These are phyloP conservation scores for Physcia stellaris DNA, from an alignment of 495 filamentous ascomycete species.

Conservation along the genomic window DNA sequence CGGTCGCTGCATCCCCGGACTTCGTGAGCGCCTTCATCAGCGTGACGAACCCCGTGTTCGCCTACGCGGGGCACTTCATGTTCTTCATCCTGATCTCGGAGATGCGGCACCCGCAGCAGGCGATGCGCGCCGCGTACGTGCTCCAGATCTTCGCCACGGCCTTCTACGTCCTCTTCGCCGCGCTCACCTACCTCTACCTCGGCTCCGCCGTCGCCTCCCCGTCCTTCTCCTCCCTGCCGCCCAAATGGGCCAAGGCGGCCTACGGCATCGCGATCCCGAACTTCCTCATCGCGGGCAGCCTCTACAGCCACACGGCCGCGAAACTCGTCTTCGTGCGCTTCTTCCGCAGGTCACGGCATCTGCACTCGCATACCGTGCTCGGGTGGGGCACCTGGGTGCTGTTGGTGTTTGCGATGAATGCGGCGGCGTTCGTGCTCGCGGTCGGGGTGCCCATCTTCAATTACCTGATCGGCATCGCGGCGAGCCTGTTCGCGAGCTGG, in stretches of 20 bases:
- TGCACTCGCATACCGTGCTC: slow-evolving; percentile 33
- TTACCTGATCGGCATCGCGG: slow-evolving; percentile 35
- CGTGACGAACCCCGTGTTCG: slow-evolving; percentile 30
- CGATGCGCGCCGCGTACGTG: slow-evolving; percentile 38
- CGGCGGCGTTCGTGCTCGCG: slow-evolving; percentile 33
- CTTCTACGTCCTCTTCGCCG: slow-evolving; percentile 40
- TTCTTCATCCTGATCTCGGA: slow-evolving; percentile 46
- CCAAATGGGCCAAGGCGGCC: slow-evolving; percentile 32
- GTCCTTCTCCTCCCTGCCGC: slow-evolving; percentile 35
- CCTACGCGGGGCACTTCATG: slow-evolving; percentile 30
- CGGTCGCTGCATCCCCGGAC: slow-evolving; percentile 11
- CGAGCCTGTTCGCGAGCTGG: slow-evolving; percentile 26
- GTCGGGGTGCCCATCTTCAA: slow-evolving; percentile 42
- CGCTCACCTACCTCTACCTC: slow-evolving; percentile 37
- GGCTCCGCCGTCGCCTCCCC: slow-evolving; percentile 35
- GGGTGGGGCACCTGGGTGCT: slow-evolving; percentile 36
- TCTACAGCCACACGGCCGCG: slow-evolving; percentile 38
- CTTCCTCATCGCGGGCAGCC: slow-evolving; percentile 33
- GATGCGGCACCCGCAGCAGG: slow-evolving; percentile 42
- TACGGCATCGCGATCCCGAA: slow-evolving; percentile 21
- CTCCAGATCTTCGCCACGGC: slow-evolving; percentile 32
- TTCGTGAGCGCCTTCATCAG: slow-evolving; percentile 26
- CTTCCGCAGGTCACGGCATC: slow-evolving; percentile 30
- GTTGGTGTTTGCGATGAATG: slow-evolving; percentile 31
- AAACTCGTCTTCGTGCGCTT: slow-evolving; percentile 37